phyloP scores from a whole-genome alignment of 805 yeast species.

The Kazachstania martiniae region DNA sequence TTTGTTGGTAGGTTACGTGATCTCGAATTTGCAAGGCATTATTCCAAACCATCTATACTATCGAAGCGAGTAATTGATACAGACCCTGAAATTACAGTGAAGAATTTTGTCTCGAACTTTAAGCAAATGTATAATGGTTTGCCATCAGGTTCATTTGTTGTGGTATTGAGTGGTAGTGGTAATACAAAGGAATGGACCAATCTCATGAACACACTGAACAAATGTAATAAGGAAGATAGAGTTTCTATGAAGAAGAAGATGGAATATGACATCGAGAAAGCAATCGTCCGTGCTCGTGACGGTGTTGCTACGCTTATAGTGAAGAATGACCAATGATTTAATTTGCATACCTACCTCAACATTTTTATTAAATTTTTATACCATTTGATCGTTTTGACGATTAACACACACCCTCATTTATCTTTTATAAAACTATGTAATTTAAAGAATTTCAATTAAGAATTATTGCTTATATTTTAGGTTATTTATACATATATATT shows the following conservation, averaged over 20 bases:
- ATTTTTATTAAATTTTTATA: too few relatives aligned
- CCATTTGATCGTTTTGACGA: too few relatives aligned
- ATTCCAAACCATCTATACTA: not conserved
- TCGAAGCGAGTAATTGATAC: conserved; percentile 1
- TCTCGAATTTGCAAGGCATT: conserved; percentile 36
- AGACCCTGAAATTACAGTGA: conserved; percentile 4
- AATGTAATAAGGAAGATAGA: conserved; percentile 31
- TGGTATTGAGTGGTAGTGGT: conserved; percentile 55
- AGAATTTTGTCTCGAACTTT: conserved; percentile 36
- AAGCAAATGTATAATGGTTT: conserved; percentile 37
- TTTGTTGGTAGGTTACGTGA: conserved; percentile 48
- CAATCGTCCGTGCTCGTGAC: conserved; percentile 43
- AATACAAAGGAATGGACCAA: conserved; percentile 36
- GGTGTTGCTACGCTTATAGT: conserved; percentile 49
- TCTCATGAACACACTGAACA: conserved; percentile 35
- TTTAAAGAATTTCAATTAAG: too few relatives aligned
- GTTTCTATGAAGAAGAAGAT: conserved; percentile 33
- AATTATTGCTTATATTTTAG: too few relatives aligned
- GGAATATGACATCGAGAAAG: conserved; percentile 35
- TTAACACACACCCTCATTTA: too few relatives aligned
- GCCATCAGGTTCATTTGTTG: conserved; percentile 49
- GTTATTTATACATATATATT: conserved; percentile 3
- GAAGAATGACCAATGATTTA: conserved; percentile 24
- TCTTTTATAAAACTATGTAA: too few relatives aligned
- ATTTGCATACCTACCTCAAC: too few relatives aligned